Evolutionary conservation across 2,329 filamentous ascomycete species (phyloP), one percentile per base, ranked within the genome.

Genomic region (Trichophyton benhamiae): DNA sequence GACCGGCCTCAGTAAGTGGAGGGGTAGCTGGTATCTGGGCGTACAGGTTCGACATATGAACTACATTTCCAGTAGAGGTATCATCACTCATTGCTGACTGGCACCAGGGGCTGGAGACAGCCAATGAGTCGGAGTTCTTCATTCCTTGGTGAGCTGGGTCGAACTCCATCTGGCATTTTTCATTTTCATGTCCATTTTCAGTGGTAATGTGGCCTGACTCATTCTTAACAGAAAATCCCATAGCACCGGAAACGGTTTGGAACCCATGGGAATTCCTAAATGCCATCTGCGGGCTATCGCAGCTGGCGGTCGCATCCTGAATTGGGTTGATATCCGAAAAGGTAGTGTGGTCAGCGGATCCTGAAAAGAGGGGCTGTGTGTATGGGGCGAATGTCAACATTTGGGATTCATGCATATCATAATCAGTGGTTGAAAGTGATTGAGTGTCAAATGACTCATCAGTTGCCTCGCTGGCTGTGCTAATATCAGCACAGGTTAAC

Each of bases 221-320:
- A 72, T 74, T 73, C 62, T 76, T 74, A 72, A 72, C 72, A 59
- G 73, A 67, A 57, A 75, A 72, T 63, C 72, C 73, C 68, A 76
- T 69, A 57, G 75, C 67, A 61, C 72, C 70, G 64, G 69, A 71
- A 62, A 74, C 74, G 58, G 67, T 67, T 63, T 68, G 71, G 64
- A 74, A 75, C 61, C 75, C 73, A 64, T 74, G 73, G 53, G 71
- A 65, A 44, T 71, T 68, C 33, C 68, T 66, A 63, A 70, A 72
- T 60, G 72, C 70, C 68, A 75, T 64, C 53, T 76, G 74, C 66
- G 68, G 69, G 52, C 72, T 73, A 57, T 62, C 62, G 57, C 64
- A 62, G 33, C 52, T 57, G 48, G 72, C 70, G 67, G 69, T 68
- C 65, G 74, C 65, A 62, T 74, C 72, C 63, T 70, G 69, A 61